These are phyloP conservation scores for Exophiala aquamarina DNA, from an alignment of 2,329 filamentous ascomycete species.

Conservation along the genomic window DNA sequence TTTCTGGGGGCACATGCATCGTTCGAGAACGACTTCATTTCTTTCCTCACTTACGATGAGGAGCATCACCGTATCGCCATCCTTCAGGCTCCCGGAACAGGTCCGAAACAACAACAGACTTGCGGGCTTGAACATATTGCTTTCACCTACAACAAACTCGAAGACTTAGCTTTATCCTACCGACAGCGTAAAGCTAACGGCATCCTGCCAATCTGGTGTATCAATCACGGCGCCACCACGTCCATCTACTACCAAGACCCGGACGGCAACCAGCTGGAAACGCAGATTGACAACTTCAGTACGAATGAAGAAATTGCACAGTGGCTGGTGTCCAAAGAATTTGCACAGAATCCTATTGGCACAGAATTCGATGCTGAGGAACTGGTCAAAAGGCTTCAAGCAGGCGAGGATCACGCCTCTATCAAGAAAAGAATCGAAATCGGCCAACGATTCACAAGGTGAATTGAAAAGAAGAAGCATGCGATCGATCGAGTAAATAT, in stretches of 20 bases:
- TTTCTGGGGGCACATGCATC: background rate
- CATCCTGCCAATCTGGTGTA: slow-evolving; percentile 33
- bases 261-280: slow-evolving; percentile 50
- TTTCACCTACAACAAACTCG: slow-evolving; percentile 2
- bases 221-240: slow-evolving; percentile 49
- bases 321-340: background rate
- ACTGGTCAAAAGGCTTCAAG: background rate
- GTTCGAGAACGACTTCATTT: slow-evolving; percentile 1
- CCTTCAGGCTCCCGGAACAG: background rate
- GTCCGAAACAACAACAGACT: background rate
- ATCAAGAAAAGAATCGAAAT: slow-evolving; percentile 1
- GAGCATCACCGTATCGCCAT: slow-evolving; percentile 3
- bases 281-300: slow-evolving; percentile 46
- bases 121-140: slow-evolving; percentile 29
- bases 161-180: background rate
- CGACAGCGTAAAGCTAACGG: background rate
- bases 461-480: too few relatives aligned
- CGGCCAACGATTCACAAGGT: background rate
- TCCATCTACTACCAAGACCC: slow-evolving; percentile 51
- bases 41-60: slow-evolving; percentile 6
- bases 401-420: background rate
- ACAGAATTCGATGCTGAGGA: background rate
- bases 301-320: background rate
- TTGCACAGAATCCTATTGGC: background rate
- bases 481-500: too few relatives aligned